Percentiles rank a stretch among this genome's conserved stretches.
Conservation (phyloP, 495 filamentous ascomycete genomes). For the Tuber aestivum region DNA sequence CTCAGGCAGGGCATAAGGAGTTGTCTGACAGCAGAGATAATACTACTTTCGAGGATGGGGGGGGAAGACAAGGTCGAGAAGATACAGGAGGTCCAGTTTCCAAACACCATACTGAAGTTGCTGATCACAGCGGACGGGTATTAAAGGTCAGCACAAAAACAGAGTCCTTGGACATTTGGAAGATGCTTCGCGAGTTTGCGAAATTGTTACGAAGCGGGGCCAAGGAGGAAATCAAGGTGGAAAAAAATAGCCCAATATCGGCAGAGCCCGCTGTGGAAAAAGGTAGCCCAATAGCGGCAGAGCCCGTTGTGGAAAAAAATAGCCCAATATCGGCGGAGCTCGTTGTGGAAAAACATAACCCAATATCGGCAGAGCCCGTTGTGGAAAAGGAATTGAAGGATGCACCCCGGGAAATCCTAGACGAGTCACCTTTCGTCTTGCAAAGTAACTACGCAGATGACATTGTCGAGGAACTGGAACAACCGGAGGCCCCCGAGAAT, state of each 20-base stretch:
- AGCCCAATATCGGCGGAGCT: background rate
- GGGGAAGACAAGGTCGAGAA: background rate
- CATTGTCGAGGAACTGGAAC: background rate
- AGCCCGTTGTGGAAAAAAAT: background rate
- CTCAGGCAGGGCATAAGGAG: background rate
- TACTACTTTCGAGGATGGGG: background rate
- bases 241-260: background rate
- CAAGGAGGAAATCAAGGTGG: background rate
- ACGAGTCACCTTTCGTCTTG: background rate
- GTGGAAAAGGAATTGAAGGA: background rate
- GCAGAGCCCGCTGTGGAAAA: background rate
- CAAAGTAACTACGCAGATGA: conserved; percentile 1
- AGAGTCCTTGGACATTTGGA: background rate
- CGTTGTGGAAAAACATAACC: no score
- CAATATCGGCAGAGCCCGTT: background rate
- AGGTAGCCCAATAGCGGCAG: background rate
- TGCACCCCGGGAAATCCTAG: background rate
- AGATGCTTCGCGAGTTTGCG: background rate
- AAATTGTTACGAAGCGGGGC: background rate
- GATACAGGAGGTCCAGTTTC: background rate
- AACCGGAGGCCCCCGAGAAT: background rate
- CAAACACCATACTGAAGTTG: background rate
- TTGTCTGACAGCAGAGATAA: background rate
- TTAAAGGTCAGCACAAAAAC: background rate
- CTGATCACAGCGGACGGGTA: background rate